Evolutionary conservation across 768 basidiomycete species (phyloP), one percentile per base, ranked within the genome.

Genomic region (Lactarius evosmus): DNA sequence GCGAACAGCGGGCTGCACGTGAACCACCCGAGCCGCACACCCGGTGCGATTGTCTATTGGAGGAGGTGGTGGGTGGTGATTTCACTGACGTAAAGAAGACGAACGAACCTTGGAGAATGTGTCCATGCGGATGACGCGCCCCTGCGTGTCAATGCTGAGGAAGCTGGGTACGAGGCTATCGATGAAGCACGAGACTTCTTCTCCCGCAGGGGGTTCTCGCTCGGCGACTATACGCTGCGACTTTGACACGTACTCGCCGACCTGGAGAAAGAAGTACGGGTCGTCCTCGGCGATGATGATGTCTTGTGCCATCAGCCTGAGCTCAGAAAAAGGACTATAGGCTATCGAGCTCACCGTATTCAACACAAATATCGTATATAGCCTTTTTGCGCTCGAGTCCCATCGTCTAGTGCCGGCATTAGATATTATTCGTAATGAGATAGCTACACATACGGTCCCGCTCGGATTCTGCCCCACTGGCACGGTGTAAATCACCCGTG

Each of bases 401-500:
- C 83, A 88, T 87, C 0, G 87, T 89, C 79, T 89, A 68, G 9
- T 30, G 58, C 40, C 32, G 60, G 41, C n/a, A 56, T 49, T 36
- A 59, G 34, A 25, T 55, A 25, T 34, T 5, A 11, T 57, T 19
- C 16, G 12, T 36, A 12, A 38, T 12, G 7, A 7, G 25, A 25
- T 14, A 25, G 33, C 19, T 7, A n/a, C 6, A 76, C 84, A 75
- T 63, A 88, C 86, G 27, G 82, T 76, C 22, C 92, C 92, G 6
- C 85, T 87, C 5, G 91, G 93, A 73, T 94, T 94, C 75, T 94
- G 91, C 30, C 89, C 90, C n/a, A 90, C 79, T 0, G 91, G 89
- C 14, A 91, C 78, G 4, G 85, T 88, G 72, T 91, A 91, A 74
- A 91, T 78, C 33, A 90, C 81, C 69, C 82, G 86, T 41, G 88